These are phyloP conservation scores for Protomyces inouyei DNA, from an alignment of 1,139 yeast genomes.

Conservation along the genomic window DNA sequence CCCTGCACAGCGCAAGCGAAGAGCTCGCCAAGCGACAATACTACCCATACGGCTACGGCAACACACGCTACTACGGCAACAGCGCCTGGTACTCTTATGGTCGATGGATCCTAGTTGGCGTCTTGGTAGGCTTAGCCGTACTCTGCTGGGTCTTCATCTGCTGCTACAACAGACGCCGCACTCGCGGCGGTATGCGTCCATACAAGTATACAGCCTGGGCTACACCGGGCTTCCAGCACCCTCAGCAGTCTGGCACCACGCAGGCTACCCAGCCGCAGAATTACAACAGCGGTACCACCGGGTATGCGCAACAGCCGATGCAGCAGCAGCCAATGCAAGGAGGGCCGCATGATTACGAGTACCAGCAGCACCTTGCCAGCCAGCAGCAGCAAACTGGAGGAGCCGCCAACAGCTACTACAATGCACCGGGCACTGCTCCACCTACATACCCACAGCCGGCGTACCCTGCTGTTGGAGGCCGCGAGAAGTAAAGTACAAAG, in stretches of 20 bases:
- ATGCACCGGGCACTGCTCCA: background rate
- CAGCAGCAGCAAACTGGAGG: background rate
- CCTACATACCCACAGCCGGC: background rate
- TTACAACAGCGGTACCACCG: background rate
- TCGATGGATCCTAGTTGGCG: constrained; percentile 25
- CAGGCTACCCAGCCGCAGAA: background rate
- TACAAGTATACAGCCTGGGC: constrained; percentile 28
- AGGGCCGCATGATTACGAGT: background rate
- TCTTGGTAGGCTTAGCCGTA: constrained; percentile 17
- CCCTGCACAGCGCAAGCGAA: background rate
- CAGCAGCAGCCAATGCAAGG: constrained; percentile 5
- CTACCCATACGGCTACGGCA: background rate
- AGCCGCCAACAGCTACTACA: background rate
- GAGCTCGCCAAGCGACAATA: background rate
- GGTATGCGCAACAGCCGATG: constrained; percentile 7
- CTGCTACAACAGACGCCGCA: constrained; percentile 16
- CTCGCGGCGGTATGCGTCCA: constrained; percentile 15
- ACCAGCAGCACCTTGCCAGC: background rate
- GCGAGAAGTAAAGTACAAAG: background rate
- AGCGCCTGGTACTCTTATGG: constrained; percentile 15
- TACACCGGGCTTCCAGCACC: constrained; percentile 21
- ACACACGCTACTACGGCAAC: background rate
- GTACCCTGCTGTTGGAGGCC: background rate
- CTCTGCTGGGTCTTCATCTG: constrained; percentile 17
- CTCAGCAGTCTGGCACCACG: constrained; percentile 16